Percentiles rank a stretch among this genome's conserved stretches.
Conservation (phyloP, 2,329 filamentous ascomycete species). For the Myriosclerotinia scirpicola region DNA sequence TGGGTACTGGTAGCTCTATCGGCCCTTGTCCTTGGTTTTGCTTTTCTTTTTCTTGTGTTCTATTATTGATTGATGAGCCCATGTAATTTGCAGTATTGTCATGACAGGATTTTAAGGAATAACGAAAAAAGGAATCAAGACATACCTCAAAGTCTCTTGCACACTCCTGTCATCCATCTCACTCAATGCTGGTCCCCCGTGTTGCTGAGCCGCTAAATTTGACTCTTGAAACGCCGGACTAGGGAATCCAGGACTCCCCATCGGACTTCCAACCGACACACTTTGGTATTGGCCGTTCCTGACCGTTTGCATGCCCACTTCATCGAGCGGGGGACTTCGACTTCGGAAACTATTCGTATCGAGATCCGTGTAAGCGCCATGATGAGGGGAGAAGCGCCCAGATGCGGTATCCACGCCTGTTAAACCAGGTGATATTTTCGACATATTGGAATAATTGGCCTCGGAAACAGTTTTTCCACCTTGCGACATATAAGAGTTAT, state of each 20-base stretch:
- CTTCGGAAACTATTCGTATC: conserved; percentile 23
- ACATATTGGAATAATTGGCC: conserved; percentile 33
- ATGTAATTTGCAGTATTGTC: background rate
- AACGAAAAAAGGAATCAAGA: background rate
- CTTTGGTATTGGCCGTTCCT: conserved; percentile 23
- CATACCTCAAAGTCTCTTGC: conserved; percentile 18
- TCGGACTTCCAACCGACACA: conserved; percentile 14
- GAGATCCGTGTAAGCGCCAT: conserved; percentile 13
- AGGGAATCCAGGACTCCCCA: conserved; percentile 21
- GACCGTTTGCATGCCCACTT: conserved; percentile 19
- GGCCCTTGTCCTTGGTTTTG: conserved; percentile 20
- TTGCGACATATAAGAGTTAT: conserved; percentile 32
- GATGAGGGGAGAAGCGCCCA: conserved; percentile 16
- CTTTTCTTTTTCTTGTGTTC: conserved; percentile 8
- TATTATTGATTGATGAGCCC: background rate
- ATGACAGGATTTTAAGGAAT: background rate
- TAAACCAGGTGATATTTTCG: conserved; percentile 23
- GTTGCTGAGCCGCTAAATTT: background rate
- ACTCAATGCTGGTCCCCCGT: background rate
- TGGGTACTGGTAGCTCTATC: conserved; percentile 17
- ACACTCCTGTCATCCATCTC: conserved; percentile 22
- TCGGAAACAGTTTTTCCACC: conserved; percentile 28
- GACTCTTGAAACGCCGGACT: conserved; percentile 12
- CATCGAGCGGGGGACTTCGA: conserved; percentile 19
- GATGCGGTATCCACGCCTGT: conserved; percentile 12